Conservation (phyloP, 2,329 filamentous ascomycete species). For the Cladophialophora exuberans region DNA sequence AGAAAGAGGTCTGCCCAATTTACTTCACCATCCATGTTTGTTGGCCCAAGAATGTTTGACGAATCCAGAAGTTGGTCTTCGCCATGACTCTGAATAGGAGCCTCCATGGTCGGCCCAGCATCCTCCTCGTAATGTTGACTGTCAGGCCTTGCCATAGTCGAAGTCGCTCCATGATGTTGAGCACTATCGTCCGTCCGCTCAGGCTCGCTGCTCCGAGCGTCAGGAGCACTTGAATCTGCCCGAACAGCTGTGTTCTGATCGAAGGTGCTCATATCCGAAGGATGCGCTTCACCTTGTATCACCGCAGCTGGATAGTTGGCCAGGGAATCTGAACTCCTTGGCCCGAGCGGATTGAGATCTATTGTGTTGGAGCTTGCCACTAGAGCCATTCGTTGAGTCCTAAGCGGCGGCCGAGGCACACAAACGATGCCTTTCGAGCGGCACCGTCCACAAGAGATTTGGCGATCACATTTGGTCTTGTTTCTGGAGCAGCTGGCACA, state of each 20-base stretch:
- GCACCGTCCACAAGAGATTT: conserved; percentile 12
- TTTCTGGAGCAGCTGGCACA: conserved; percentile 6
- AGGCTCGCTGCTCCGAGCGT: background rate
- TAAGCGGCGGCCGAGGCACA: background rate
- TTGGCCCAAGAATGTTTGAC: background rate
- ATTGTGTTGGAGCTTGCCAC: background rate
- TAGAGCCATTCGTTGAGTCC: background rate
- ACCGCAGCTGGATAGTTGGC: background rate
- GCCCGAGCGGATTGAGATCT: background rate
- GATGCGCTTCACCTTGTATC: too few species aligned
- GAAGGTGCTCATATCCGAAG: too few species aligned
- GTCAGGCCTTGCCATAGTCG: background rate
- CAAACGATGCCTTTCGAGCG: background rate
- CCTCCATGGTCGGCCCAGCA: background rate
- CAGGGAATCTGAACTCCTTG: background rate
- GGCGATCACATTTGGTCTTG: conserved; percentile 15
- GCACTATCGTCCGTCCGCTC: background rate
- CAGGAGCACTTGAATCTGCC: background rate
- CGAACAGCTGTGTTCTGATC: too few species aligned
- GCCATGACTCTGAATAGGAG: background rate
- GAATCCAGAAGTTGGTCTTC: background rate
- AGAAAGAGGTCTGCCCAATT: background rate
- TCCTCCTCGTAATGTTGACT: background rate
- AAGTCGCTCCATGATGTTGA: background rate
- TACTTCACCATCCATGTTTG: background rate